Evolutionary conservation across 768 basidiomycete genomes (phyloP), one percentile per base, ranked within the genome.

Genomic region (Amanita exitialis): DNA sequence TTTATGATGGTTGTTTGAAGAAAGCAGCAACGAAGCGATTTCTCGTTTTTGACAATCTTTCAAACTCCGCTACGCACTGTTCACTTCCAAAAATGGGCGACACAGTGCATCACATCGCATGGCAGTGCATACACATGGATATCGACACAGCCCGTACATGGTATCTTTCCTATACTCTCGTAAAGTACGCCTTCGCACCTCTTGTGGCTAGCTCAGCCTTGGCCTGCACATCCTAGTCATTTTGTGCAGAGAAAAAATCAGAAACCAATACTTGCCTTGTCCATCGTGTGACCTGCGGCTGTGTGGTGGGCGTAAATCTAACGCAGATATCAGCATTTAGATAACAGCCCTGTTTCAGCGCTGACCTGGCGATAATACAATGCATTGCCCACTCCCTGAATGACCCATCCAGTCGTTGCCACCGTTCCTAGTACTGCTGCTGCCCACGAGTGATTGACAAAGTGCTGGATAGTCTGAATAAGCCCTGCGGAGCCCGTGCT

Each of bases 401-500:
- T 51, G 4, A 75, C 73, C 95, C 95, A 99, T 34, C 91, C 93
- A 23, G 82, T 75, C 8, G 89, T 89, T 8, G 94, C 77, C 41
- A 98, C 66, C 13, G 82, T 72, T 43, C 90, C 83, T 49, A 98
- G 74, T 49, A 95, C 73, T 49, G 81, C 96, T 16, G 93, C 86
- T 28, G 78, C 82, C 71, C 89, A 81, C 48, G 80, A 76, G 42
- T 81, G 80, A 41, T 74, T 69, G 2, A 76, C 73, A 63, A 83
- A 95, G 74, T 86, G 80, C 53, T 82, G 75, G 57, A 98, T 89
- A 42, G 86, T 94, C 66, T 93, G 90, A 61, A 98, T 93, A 47
- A 99, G 75, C 13, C 96, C 95, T 23, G 92, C 94, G 42, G 92
- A 90, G 32, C 96, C 96, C 41, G 95, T 95, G 54, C 89, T 90